Evolutionary conservation across 495 filamentous ascomycete species (phyloP), one percentile per base, ranked within the genome.

Genomic region (Neurospora sp.): DNA sequence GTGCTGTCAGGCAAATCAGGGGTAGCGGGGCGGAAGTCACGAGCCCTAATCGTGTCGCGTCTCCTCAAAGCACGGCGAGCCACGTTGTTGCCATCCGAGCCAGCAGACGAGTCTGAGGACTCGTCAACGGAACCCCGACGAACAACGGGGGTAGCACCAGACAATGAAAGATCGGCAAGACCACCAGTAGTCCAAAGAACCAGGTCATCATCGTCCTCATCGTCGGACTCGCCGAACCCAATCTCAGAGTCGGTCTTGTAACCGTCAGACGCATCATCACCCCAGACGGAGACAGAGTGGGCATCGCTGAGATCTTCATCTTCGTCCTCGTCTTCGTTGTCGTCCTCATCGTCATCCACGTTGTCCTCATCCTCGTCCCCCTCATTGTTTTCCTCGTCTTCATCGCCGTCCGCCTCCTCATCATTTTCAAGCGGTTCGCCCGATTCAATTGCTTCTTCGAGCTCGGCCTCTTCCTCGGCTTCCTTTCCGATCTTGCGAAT

Each of bases 211-310:
- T 93, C 93, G 48, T 92, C 91, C 48, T 93, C 92, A 75, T 97
- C 92, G 74, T 97, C 94, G 0, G 93, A 95, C 14, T 91, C 92
- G 59, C 94, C 95, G 78, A 98, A 97, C 3, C 96, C 96, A 74
- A 90, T 89, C 82, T 99, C 96, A 77, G 97, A 94, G 79, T 98
- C 95, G n/a, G 94, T 96, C 75, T 97, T 93, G 76, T 95, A 94
- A 12, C 93, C 93, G 78, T 90, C 92, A 42, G 86, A 85, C n/a
- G 80, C 82, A 70, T 92, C 90, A 73, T 91, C 89, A 59, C 91
- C 88, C 69, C 91, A 93, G 12, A 83, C 87, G 75, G 90, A 89
- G 39, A 89, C 87, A 5, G 86, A 84, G 41, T 83, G 82, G 27
- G 79, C 81, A 39, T 84, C 84, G 42, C 85, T 80, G 2, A 72